These are phyloP conservation scores for Priceomyces carsonii DNA, from an alignment of 805 yeast species.

Conservation along the genomic window DNA sequence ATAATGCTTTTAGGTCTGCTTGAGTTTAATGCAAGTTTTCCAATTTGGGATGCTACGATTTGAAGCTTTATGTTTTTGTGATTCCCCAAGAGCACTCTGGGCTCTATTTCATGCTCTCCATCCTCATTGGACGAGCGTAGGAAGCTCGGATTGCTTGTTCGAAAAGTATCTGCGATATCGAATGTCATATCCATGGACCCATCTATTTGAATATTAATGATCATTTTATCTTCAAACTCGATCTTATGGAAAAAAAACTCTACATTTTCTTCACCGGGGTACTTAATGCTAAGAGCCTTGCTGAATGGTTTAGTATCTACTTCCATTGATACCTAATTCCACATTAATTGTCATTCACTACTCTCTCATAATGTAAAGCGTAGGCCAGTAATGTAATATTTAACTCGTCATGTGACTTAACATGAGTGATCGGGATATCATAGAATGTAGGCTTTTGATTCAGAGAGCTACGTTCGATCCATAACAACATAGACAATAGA, in stretches of 20 bases:
- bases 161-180: slow-evolving; percentile 35
- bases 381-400: too few species aligned
- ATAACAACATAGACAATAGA: too few species aligned
- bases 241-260: slow-evolving; percentile 28
- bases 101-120: slow-evolving; percentile 39
- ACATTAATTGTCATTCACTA: too few species aligned
- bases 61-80: slow-evolving; percentile 47
- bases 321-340: slow-evolving; percentile 4
- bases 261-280: slow-evolving; percentile 8
- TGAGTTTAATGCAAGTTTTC: slow-evolving; percentile 35
- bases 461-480: too few species aligned
- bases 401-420: too few species aligned
- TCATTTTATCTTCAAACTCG: slow-evolving; percentile 38
- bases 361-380: too few species aligned
- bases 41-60: slow-evolving; percentile 51
- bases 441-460: too few species aligned
- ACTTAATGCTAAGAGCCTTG: slow-evolving; percentile 9
- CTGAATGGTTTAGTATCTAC: slow-evolving; percentile 14
- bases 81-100: slow-evolving; percentile 48
- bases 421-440: too few species aligned
- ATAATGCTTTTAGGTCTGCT: slow-evolving; percentile 38
- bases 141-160: slow-evolving; percentile 13
- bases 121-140: slow-evolving; percentile 13
- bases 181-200: slow-evolving; percentile 54
- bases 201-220: slow-evolving; percentile 40